Percentiles rank a stretch among this genome's conserved stretches.
Conservation (phyloP, 495 filamentous ascomycete genomes). For the Trichoderma gamsii region DNA sequence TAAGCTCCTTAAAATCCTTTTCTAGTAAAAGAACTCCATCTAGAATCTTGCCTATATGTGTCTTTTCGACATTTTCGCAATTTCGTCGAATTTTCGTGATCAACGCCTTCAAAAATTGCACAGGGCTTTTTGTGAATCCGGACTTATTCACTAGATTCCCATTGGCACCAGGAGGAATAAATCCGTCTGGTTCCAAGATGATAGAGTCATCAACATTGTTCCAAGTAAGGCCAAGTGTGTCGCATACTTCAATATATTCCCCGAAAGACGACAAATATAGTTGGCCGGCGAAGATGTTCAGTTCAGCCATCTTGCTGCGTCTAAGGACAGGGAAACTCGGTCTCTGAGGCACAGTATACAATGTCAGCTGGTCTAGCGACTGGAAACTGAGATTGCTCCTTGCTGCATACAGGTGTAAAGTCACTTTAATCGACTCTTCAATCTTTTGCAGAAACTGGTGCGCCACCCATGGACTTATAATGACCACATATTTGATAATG, state of each 20-base stretch:
- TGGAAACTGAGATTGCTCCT: slow-evolving; percentile 38
- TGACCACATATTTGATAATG: slow-evolving; percentile 34
- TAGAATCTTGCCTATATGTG: slow-evolving; percentile 49
- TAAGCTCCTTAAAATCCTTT: slow-evolving; percentile 25
- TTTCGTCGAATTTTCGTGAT: slow-evolving; percentile 47
- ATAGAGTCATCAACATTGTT: too few relatives aligned
- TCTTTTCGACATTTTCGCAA: slow-evolving; percentile 44
- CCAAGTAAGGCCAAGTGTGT: too few relatives aligned
- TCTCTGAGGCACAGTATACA: slow-evolving; percentile 32
- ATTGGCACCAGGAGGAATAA: not conserved
- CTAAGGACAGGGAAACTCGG: slow-evolving; percentile 19
- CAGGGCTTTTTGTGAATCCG: slow-evolving; percentile 43
- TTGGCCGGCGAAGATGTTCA: slow-evolving; percentile 64
- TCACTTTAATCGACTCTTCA: slow-evolving; percentile 26
- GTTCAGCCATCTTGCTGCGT: slow-evolving; percentile 33
- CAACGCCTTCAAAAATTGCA: slow-evolving; percentile 46
- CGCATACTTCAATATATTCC: too few relatives aligned
- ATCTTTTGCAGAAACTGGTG: slow-evolving; percentile 43
- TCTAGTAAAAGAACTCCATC: slow-evolving; percentile 35
- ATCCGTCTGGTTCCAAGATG: too few relatives aligned
- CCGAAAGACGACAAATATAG: slow-evolving; percentile 24
- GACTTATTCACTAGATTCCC: slow-evolving; percentile 21
- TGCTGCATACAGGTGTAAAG: slow-evolving; percentile 54
- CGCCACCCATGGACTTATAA: slow-evolving; percentile 61
- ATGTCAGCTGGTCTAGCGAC: slow-evolving; percentile 43